These are phyloP conservation scores for Phytopythium kandeliae DNA, from an alignment of 352 stramenopile species.

Conservation along the genomic window DNA sequence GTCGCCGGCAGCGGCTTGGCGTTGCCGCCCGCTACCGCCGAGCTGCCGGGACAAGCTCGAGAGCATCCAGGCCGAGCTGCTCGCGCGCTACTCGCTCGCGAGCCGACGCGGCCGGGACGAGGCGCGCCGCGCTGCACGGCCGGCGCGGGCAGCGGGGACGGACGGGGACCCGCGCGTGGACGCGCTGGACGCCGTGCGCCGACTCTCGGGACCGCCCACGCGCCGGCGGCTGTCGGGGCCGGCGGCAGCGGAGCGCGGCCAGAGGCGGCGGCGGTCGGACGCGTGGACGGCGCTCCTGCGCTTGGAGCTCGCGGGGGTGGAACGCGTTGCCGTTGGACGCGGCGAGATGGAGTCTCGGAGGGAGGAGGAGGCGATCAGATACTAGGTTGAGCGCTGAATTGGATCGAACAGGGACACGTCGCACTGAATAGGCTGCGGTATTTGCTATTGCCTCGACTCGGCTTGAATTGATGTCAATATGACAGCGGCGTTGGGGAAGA, in stretches of 20 bases:
- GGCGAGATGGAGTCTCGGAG: background rate
- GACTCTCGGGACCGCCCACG: slow-evolving; percentile 21
- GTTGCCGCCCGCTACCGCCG: slow-evolving; percentile 20
- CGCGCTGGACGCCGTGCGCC: slow-evolving; percentile 21
- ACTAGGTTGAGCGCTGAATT: too few relatives aligned
- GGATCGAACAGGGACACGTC: too few relatives aligned
- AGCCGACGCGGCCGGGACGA: background rate
- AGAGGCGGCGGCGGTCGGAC: slow-evolving; percentile 17
- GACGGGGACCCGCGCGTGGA: too few relatives aligned
- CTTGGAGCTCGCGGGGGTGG: slow-evolving; percentile 10
- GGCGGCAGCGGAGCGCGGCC: too few relatives aligned
- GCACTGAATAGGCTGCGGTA: too few relatives aligned
- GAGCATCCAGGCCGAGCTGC: slow-evolving; percentile 34
- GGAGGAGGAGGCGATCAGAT: too few relatives aligned
- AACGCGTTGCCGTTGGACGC: background rate
- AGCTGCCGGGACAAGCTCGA: slow-evolving; percentile 38
- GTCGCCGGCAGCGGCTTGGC: too few relatives aligned
- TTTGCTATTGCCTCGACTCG: too few relatives aligned
- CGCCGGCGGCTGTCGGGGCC: slow-evolving; percentile 7
- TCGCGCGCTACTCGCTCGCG: slow-evolving; percentile 17
- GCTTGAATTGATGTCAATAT: too few relatives aligned
- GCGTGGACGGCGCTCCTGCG: slow-evolving; percentile 38
- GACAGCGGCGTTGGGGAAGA: too few relatives aligned
- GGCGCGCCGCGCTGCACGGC: too few relatives aligned
- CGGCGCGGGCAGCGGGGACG: too few relatives aligned